Conservation (phyloP, 371 early-diverging fungal genomes). For the Mycotypha africana region DNA sequence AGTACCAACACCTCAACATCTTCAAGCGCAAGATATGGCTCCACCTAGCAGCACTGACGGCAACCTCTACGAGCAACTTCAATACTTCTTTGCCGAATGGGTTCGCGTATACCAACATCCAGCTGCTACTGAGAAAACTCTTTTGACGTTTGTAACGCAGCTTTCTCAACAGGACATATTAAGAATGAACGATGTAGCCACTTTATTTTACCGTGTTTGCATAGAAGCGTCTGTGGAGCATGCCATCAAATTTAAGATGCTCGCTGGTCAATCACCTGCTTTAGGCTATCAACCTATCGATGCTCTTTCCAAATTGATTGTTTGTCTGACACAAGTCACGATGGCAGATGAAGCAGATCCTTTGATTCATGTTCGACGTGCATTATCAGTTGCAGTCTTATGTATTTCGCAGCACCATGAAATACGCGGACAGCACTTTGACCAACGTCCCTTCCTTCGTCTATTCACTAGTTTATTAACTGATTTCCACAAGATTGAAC, state of each 20-base stretch:
- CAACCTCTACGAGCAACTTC: constrained; percentile 61
- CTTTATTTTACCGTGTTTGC: constrained; percentile 84
- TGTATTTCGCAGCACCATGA: constrained; percentile 83
- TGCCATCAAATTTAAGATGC: constrained; percentile 58
- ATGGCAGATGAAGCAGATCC: constrained; percentile 29
- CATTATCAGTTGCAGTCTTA: constrained; percentile 79
- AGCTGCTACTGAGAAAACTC: constrained; percentile 69
- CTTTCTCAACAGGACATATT: constrained; percentile 74
- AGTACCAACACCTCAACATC: constrained; percentile 10
- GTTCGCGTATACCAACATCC: constrained; percentile 78
- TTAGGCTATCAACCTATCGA: constrained; percentile 73
- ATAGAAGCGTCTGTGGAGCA: constrained; percentile 77
- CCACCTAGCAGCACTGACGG: constrained; percentile 16
- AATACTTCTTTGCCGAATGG: constrained; percentile 82
- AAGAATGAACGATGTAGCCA: constrained; percentile 63
- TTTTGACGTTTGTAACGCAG: constrained; percentile 59
- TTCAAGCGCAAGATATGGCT: background rate
- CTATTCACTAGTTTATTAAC: constrained; percentile 79
- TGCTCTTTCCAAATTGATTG: constrained; percentile 76
- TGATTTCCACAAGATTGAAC: constrained; percentile 70
- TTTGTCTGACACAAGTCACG: constrained; percentile 39
- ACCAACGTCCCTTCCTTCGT: constrained; percentile 89
- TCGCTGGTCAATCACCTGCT: constrained; percentile 34
- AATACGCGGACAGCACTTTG: constrained; percentile 71
- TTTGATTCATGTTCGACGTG: constrained; percentile 60